Evolutionary conservation across 768 basidiomycete genomes (phyloP).

Genomic region (Psilocybe cubensis): DNA sequence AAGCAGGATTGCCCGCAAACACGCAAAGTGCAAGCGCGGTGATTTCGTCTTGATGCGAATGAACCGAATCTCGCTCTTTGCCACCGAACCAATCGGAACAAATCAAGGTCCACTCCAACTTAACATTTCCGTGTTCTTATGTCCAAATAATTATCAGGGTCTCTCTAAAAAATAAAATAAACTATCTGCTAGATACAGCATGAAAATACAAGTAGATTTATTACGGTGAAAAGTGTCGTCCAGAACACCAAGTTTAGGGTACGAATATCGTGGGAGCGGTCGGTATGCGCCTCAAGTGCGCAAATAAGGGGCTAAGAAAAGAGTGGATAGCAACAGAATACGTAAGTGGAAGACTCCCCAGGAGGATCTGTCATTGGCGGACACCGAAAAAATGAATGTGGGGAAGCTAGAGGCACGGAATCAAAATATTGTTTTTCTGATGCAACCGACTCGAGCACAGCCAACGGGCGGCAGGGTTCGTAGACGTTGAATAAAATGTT

Average conservation of each 20-base stretch:
- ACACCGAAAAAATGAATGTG: constrained; percentile 42
- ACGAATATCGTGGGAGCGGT: constrained; percentile 50
- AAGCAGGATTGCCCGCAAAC: constrained; percentile 59
- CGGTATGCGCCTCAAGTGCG: constrained; percentile 52
- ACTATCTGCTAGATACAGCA: constrained; percentile 17
- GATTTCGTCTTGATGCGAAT: constrained; percentile 55
- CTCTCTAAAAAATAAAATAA: not conserved
- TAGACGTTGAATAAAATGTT: constrained; percentile 4
- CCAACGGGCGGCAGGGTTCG: not conserved
- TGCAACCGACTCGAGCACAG: not conserved
- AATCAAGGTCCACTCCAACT: constrained; percentile 37
- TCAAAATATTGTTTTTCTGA: constrained; percentile 17
- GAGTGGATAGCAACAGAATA: constrained; percentile 55
- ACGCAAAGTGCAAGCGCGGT: constrained; percentile 63
- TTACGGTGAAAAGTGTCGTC: constrained; percentile 18
- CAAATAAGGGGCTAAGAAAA: constrained; percentile 47
- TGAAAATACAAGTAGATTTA: constrained; percentile 14
- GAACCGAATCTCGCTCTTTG: constrained; percentile 49
- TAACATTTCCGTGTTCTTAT: not conserved
- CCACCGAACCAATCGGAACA: constrained; percentile 73
- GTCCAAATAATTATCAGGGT: not conserved
- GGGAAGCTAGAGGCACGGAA: constrained; percentile 38
- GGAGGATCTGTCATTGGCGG: constrained; percentile 45
- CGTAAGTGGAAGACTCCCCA: constrained; percentile 44
- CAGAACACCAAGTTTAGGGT: constrained; percentile 35